Base-by-base conservation (phyloP, 225 moss, liverwort and hornwort genomes). In the Marchantia paleacea region DNA sequence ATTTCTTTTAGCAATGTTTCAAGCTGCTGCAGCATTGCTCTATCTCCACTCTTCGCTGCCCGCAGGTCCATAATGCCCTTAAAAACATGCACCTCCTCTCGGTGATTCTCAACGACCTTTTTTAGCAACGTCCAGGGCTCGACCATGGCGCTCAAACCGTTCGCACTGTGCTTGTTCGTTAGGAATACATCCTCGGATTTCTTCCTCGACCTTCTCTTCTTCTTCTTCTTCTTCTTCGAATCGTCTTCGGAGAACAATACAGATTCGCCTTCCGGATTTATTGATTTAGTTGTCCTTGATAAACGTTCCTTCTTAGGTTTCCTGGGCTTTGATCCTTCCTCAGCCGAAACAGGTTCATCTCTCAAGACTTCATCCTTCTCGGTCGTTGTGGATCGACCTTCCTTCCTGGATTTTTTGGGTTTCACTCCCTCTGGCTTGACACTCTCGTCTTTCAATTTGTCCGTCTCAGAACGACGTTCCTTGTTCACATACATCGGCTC, bases 1-100 rank as follows among this genome's bases (percentile, higher is more conserved):
- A 66, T 78, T 28, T 64, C 50, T 20, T 13, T 78, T 7, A 78
- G 47, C 64, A 78, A 66, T 22, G 22, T 78, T 65, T 77, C 24
- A 0, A 78, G 29, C 29, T 78, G 25, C 13, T 66, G 49, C 64
- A 78, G 66, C 66, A 49, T 78, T 2, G 20, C 24, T 52, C 52
- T 65, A 64, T 78, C 78, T 52, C 78, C 78, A 11, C 48, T 62
- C 20, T 64, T 78, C 26, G 51, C 50, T 25, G 78, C 78, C 24
- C 66, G 65, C 18, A 78, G 48, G 28, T 66, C 67, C 78, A 78
- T 66, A 24, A 66, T 52, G 28, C 49, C 78, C 50, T 78, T 78
- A n/a, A 78, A 52, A 25, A 51, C 51, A 52, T 66, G 78, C 50
- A 78, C 78, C 12, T 66, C 78, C 8, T 78, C 78, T 61, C 52